Evolutionary conservation across 805 yeast genomes (phyloP), one percentile per base, ranked within the genome.

Genomic region (Yarrowia sp.): DNA sequence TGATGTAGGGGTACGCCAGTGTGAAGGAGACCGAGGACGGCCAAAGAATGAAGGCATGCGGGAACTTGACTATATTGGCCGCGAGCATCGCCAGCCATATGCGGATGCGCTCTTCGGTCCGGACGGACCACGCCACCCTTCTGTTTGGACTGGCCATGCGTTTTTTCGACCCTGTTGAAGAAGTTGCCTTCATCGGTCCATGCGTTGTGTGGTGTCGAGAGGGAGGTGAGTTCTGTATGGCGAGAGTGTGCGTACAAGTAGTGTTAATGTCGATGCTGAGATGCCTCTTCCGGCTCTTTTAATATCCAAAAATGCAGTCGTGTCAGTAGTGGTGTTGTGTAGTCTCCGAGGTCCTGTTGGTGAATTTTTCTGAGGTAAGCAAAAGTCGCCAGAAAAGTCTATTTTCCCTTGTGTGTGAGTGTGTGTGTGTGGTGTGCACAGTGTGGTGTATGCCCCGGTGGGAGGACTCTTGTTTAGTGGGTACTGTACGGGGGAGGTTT

Each of bases 1-100:
- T 62, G 12, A 79, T 67, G 68, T 79, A 78, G 12, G 86, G 85
- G 68, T 82, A 84, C 10, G 85, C 76, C 22, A 84, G 66, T 4
- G 81, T 72, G 65, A 84, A 80, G 9, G 80, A 77, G 2, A 82
- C 65, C 2, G 84, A 71, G 3, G 81, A 75, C 0, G 87, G 86
- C 76, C 81, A 75, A 10, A 84, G 74, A 28, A 84, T 84, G 69
- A 76, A 81, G 3, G 72, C 68, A 30, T 77, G 70, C 6, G 83
- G 84, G 43, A 74, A 73, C 66, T 54, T 54, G 46, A 54, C 61
- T 26, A 54, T 54, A 46, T 54, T 54, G 26, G 61, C 61, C n/a
- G 61, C 61, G 24, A 54, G 61, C 44, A 54, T 35, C 44, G 61
- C 61, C 24, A 54, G 35, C 61, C 61, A 54, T 54, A 54, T 54